A percentile compares a stretch with the other conserved stretches of the same genome.
Conservation (phyloP, 208 protist genomes). For the Giardia muris region DNA sequence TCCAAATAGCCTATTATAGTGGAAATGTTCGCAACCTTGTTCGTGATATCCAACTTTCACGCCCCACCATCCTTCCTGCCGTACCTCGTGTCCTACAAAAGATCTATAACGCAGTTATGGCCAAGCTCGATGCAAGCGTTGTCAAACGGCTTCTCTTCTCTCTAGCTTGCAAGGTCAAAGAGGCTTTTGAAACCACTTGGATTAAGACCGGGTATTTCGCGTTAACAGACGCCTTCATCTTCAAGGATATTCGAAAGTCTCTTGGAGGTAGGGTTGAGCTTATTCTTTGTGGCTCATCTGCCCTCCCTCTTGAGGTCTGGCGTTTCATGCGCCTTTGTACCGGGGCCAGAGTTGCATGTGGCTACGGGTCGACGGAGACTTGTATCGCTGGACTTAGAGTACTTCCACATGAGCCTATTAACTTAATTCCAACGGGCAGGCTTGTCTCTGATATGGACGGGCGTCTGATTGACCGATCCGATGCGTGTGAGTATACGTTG, state of each 20-base stretch:
- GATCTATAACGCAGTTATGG: constrained; percentile 3
- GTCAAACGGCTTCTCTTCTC: not conserved
- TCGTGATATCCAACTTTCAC: not conserved
- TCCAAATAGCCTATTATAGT: not conserved
- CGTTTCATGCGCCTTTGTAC: not conserved
- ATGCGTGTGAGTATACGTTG: not conserved
- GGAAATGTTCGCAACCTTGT: not conserved
- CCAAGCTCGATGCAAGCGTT: not conserved
- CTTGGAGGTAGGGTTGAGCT: not conserved
- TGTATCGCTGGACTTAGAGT: not conserved
- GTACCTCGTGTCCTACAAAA: constrained; percentile 9
- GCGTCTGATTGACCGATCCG: not conserved
- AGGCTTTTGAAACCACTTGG: not conserved
- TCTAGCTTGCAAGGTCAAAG: not conserved
- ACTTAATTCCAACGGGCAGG: not conserved
- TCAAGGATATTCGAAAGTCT: not conserved
- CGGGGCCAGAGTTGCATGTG: not conserved
- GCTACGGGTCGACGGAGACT: constrained; percentile 8
- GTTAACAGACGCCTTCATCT: not conserved
- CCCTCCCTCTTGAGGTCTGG: not conserved
- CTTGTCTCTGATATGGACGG: not conserved
- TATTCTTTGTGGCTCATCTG: not conserved
- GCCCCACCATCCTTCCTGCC: not conserved
- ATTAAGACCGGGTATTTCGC: not conserved
- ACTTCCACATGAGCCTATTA: not conserved